Conservation (phyloP, 2,329 filamentous ascomycete species). For the Fusarium pininemorale region DNA sequence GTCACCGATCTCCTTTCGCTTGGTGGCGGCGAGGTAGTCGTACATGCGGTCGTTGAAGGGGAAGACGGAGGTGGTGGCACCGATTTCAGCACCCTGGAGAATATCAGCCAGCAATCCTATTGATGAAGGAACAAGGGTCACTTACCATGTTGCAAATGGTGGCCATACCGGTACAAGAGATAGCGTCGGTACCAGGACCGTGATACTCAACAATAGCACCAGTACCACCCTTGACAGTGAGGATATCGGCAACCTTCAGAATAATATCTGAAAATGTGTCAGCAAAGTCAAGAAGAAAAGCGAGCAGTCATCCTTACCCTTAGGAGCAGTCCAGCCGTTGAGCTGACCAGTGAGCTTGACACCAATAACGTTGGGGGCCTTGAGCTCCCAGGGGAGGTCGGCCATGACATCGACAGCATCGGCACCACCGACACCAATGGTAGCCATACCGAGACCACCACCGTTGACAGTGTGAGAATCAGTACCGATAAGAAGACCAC, state of each 20-base stretch:
- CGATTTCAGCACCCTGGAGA: conserved; percentile 68
- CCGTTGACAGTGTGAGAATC: conserved; percentile 98
- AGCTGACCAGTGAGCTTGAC: conserved; percentile 91
- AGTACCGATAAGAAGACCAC: conserved; percentile 96
- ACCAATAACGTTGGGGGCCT: conserved; percentile 97
- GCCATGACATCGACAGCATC: conserved; percentile 99
- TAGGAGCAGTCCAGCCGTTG: conserved; percentile 91
- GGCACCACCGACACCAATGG: conserved; percentile 97
- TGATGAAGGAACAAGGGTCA: conserved; percentile 3
- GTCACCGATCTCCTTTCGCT: conserved; percentile 89
- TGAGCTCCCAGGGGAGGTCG: conserved; percentile 95
- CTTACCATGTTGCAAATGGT: conserved; percentile 79
- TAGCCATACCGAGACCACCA: conserved; percentile 93
- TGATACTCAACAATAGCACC: conserved; percentile 85
- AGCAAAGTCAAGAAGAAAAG: background rate
- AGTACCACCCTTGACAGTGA: conserved; percentile 98
- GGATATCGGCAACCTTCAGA: conserved; percentile 93
- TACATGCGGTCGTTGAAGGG: conserved; percentile 98
- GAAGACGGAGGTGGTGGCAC: conserved; percentile 93
- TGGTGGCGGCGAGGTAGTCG: conserved; percentile 92
- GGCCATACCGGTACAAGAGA: conserved; percentile 87
- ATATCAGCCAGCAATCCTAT: conserved; percentile 21
- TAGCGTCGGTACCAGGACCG: conserved; percentile 68
- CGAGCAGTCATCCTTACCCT: conserved; percentile 66
- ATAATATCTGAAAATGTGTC: conserved; percentile 78